phyloP scores from a whole-genome alignment of 2,329 filamentous ascomycete species.

The Paecilomyces formosus region DNA sequence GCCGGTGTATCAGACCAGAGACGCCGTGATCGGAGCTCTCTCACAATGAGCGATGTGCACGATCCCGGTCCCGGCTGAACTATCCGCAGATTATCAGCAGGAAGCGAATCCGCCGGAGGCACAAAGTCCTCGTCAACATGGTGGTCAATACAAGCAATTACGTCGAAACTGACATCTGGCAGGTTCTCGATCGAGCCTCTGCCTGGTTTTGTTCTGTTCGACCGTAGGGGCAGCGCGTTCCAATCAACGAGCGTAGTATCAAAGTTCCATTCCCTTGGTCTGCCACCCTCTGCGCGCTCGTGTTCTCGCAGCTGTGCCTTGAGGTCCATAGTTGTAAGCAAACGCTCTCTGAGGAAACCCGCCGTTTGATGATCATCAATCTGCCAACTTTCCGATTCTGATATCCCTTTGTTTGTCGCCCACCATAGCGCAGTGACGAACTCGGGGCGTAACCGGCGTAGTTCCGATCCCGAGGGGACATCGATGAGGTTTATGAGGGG shows the following conservation, averaged over 20 bases:
- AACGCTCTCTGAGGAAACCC: conserved; percentile 21
- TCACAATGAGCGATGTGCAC: conserved; percentile 51
- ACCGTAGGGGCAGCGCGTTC: conserved; percentile 37
- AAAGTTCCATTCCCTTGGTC: conserved; percentile 2
- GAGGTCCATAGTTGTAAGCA: conserved; percentile 36
- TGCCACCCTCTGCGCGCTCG: not conserved
- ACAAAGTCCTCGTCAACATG: conserved; percentile 53
- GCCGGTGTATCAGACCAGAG: conserved; percentile 34
- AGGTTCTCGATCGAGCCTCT: conserved; percentile 43
- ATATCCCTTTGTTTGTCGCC: conserved; percentile 25
- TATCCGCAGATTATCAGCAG: conserved; percentile 40
- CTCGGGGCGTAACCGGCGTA: conserved; percentile 50
- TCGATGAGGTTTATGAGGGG: conserved; percentile 53
- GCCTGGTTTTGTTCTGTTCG: conserved; percentile 39
- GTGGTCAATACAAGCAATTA: conserved; percentile 54
- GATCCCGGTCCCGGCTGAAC: conserved; percentile 50
- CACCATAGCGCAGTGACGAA: conserved; percentile 50
- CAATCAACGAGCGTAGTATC: conserved; percentile 37
- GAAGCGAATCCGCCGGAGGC: conserved; percentile 24
- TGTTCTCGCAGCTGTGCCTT: conserved; percentile 13
- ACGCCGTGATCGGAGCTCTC: conserved; percentile 40
- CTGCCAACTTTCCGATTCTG: conserved; percentile 9
- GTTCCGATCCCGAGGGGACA: conserved; percentile 36
- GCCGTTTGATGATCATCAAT: conserved; percentile 17
- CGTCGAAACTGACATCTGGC: conserved; percentile 32